A percentile compares a stretch with the other conserved stretches of the same genome.
phyloP scores from a whole-genome alignment of 2,329 filamentous ascomycete species.

The Hypoxylon sp. region DNA sequence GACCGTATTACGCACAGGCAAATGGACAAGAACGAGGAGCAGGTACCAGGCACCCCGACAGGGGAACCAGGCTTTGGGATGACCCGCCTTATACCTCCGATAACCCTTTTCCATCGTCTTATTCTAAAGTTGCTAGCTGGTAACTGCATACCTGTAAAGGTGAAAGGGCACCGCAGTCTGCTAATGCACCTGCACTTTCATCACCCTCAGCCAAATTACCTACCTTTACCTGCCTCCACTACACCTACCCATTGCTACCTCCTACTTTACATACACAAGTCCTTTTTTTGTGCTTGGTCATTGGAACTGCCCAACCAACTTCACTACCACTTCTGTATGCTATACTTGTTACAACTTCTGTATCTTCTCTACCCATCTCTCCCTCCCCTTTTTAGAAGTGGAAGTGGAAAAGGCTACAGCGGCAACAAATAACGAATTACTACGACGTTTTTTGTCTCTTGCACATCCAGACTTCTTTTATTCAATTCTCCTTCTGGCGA shows the following conservation, averaged over 20 bases:
- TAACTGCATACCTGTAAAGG: slow-evolving; percentile 35
- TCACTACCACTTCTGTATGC: slow-evolving; percentile 22
- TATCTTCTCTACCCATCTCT: slow-evolving; percentile 16
- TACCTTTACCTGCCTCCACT: slow-evolving; percentile 19
- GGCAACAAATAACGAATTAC: slow-evolving; percentile 22
- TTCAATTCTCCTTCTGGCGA: slow-evolving; percentile 45
- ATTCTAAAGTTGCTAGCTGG: slow-evolving; percentile 25
- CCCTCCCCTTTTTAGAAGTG: slow-evolving; percentile 22
- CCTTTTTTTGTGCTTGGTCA: slow-evolving; percentile 25
- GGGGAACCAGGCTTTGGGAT: slow-evolving; percentile 32
- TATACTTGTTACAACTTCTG: slow-evolving; percentile 36
- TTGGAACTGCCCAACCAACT: slow-evolving; percentile 28
- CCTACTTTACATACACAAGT: slow-evolving; percentile 17
- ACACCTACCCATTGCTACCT: slow-evolving; percentile 26
- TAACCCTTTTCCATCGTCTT: slow-evolving; percentile 29
- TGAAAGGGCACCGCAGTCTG: slow-evolving; percentile 20
- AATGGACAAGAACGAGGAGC: slow-evolving; percentile 25
- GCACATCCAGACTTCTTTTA: slow-evolving; percentile 30
- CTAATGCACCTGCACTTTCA: slow-evolving; percentile 40
- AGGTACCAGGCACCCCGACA: slow-evolving; percentile 39
- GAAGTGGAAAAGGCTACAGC: slow-evolving; percentile 29
- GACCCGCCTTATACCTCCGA: slow-evolving; percentile 40
- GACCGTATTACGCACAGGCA: slow-evolving; percentile 44
- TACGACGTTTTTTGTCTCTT: slow-evolving; percentile 35
- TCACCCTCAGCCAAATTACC: slow-evolving; percentile 40